Evolutionary conservation across 2,329 filamentous ascomycete species (phyloP).

Genomic region (Verticillium tricorpus): DNA sequence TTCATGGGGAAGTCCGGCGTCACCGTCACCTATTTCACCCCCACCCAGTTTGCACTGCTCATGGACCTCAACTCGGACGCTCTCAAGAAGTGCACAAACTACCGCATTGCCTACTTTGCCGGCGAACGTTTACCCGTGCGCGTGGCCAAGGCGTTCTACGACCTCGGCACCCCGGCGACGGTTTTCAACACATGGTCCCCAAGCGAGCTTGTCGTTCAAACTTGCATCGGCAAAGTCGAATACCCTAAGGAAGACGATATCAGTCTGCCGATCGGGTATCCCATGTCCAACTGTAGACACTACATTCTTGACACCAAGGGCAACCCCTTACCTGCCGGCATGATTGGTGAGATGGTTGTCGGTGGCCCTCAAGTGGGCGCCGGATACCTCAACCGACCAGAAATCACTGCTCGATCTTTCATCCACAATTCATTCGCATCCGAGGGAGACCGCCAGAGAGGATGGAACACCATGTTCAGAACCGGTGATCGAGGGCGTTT

Average conservation of each 20-base stretch:
- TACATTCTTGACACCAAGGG: conserved; percentile 32
- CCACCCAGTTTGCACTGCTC: conserved; percentile 17
- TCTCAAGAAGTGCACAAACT: conserved; percentile 14
- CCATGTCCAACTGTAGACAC: conserved; percentile 24
- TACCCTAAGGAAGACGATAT: conserved; percentile 11
- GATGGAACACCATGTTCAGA: conserved; percentile 31
- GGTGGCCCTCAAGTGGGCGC: conserved; percentile 35
- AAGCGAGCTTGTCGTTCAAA: conserved; percentile 18
- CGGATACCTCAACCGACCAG: conserved; percentile 32
- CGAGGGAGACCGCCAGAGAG: conserved; percentile 14
- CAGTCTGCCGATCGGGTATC: conserved; percentile 17
- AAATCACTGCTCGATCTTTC: conserved; percentile 12
- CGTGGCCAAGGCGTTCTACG: conserved; percentile 17
- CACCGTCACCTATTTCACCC: conserved; percentile 18
- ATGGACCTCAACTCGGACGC: conserved; percentile 16
- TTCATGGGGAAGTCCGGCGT: conserved; percentile 17
- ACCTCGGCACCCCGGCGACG: conserved; percentile 16
- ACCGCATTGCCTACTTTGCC: conserved; percentile 17
- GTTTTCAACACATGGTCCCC: conserved; percentile 19
- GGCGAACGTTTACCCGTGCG: conserved; percentile 18
- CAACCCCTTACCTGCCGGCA: conserved; percentile 25
- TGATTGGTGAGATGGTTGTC: conserved; percentile 36
- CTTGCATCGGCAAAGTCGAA: conserved; percentile 14
- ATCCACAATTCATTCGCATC: conserved; percentile 14
- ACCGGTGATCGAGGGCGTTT: conserved; percentile 38